Evolutionary conservation across 805 yeast species (phyloP).

Genomic region (Torulaspora indica): DNA sequence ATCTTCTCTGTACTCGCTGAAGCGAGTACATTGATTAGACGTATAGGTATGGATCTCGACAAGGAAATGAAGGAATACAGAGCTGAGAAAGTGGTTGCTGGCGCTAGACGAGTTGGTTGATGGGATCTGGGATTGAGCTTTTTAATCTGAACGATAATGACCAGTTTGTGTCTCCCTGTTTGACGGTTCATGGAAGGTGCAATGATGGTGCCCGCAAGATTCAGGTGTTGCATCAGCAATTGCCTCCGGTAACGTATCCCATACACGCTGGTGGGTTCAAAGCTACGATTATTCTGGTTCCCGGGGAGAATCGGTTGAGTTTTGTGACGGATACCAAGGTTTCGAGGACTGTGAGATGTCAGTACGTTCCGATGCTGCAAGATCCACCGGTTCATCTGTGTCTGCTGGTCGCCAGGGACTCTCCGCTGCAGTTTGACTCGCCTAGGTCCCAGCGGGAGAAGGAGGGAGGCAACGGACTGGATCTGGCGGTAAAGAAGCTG

Average conservation of each 20-base stretch:
- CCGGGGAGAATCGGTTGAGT: constrained; percentile 57
- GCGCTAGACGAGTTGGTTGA: background rate
- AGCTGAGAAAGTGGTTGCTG: background rate
- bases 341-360: constrained; percentile 34
- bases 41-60: too few species aligned
- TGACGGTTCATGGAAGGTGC: constrained; percentile 46
- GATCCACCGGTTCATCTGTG: constrained; percentile 82
- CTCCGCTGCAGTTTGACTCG: constrained; percentile 65
- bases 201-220: constrained; percentile 25
- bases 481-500: constrained; percentile 66
- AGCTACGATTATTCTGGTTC: constrained; percentile 62
- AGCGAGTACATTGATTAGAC: too few species aligned
- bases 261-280: constrained; percentile 69
- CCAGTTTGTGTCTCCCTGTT: constrained; percentile 45
- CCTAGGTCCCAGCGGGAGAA: constrained; percentile 44
- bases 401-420: constrained; percentile 69
- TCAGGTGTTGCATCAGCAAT: constrained; percentile 40
- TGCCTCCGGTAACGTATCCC: constrained; percentile 68
- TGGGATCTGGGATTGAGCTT: constrained; percentile 24
- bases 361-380: constrained; percentile 52
- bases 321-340: constrained; percentile 46
- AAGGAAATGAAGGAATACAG: too few species aligned
- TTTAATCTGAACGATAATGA: constrained; percentile 35
- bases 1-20: too few species aligned
- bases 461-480: constrained; percentile 60